Base-by-base conservation (phyloP, 2,329 filamentous ascomycete species). In the Aspergillus floridensis region DNA sequence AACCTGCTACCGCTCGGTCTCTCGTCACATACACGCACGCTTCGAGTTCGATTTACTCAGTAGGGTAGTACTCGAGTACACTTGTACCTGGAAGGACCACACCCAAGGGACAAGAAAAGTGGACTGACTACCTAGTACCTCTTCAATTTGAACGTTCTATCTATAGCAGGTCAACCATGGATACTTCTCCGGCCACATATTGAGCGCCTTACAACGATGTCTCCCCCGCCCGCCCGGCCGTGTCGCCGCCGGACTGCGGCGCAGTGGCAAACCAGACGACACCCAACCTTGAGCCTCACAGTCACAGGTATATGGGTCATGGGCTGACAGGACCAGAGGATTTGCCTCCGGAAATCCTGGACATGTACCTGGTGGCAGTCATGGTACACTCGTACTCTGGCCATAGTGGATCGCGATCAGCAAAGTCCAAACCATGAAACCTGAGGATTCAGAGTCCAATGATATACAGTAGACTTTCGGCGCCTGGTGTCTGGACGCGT, bases 241-340 rank as follows among this genome's bases (percentile, higher is more conserved):
- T 16, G 5, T 44, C 41, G 31, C 41, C 53, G 47, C 53, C 41
- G 47, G 53, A 21, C 44, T 47, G 44, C 38, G 38, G 14, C 26
- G 22, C 16, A 48, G 53, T 55, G 53, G 53, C 53, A 55, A 55
- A 55, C 26, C 38, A 54, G 46, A 54, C 22, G 19, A 41, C 46
- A 35, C 24, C 52, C 46, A 41, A 10, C 11, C 38, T 55, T 55
- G 53, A 55, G 53, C 53, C 53, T 55, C 53, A 55, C 32, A 29
- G 29, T 26, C 31, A 24, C 31, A 12, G 3, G 11, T 12, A 12
- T 35, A 12, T 35, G 22, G 26, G 26, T 29, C 10, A 55, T 55
- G 53, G 41, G 53, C 53, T 55, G 53, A 48, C 41, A 44, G 24
- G 26, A 7, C 26, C 26, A 29, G 7, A 29, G 26, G 53, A 47